Base-by-base conservation (phyloP, 1,284 basidiomycete genomes). In the Rhodotorula sp. region DNA sequence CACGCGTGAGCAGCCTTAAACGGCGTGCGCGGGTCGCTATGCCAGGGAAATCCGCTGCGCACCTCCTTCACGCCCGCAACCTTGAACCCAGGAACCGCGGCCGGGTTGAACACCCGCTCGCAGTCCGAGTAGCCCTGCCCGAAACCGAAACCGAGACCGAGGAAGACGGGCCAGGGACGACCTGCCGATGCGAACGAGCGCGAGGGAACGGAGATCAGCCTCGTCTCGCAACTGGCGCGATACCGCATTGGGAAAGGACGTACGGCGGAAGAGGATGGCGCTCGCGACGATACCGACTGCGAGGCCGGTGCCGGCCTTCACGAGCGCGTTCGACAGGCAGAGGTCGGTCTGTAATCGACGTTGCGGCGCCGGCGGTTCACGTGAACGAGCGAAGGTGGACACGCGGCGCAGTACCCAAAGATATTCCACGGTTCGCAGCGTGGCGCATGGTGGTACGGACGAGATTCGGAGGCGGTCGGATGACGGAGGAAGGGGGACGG, bases 141-240 rank as follows among this genome's bases (percentile, higher is more conserved):
- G 59, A 89, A 85, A 59, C 91, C 93, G 81, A 92, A 97, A 73
- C 96, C 95, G 27, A 94, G 93, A 12, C 91, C 88, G 70, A 98
- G 88, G 72, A 93, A 91, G 74, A 98, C 91, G 41, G 96, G 96
- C 92, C 94, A 98, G 80, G 91, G 91, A 77, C 95, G 92, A 85
- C 96, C 95, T 98, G 82, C 21, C 4, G 7, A 34, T 23, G 34
- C 10, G 42, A 19, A 25, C 61, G n/a, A 8, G 60, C 44, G 60
- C 7, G 52, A 21, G 25, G 27, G 59, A 17, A 25, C 14, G 48
- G 13, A 8, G 54, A 41, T 55, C 8, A 1, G 7, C 42, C 56
- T 45, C 56, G 41, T 42, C 34, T 17, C 50, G 23, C 17, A 61
- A 10, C 14, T 4, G 0, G n/a, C 19, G 8, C 25, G 34, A 5